Base-by-base conservation (phyloP, 2,329 filamentous ascomycete genomes). In the Alternaria novae-zelandiae region DNA sequence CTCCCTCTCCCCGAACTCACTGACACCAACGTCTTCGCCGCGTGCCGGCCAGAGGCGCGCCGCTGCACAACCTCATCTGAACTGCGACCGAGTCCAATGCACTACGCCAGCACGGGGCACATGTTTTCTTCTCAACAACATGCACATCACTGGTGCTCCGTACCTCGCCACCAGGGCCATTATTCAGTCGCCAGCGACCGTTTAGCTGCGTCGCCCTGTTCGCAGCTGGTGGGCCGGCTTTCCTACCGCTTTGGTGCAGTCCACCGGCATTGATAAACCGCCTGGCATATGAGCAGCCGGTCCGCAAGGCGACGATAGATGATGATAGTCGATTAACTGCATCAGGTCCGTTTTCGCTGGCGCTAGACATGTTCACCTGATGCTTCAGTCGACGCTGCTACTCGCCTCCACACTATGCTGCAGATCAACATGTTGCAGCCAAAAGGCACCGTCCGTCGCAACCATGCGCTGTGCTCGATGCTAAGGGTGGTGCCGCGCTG, bases 401-500 rank as follows among this genome's bases (percentile, higher is more conserved):
- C 59, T 61, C 61, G 53, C 59, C 41, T 54, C 62, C 50, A 49
- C 61, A 54, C 58, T 43, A 54, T 55, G 60, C 44, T 67, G 68
- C 68, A 65, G 66, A 71, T 70, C 68, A 55, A 67, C 58, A 55
- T 49, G 20, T 67, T 61, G 55, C 51, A 57, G 20, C 25, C 43
- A 63, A 61, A 61, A 51, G 46, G 64, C 63, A 54, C 62, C 32
- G 61, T 66, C 64, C 49, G 51, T 46, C 41, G 45, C 43, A 49
- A 53, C 32, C 56, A 64, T 57, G 57, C 60, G 63, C 59, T 66
- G 56, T 61, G 53, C 61, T 67, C 50, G 62, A 56, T 59, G 63
- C 49, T 32, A 46, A 61, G 60, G 57, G 61, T 63, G 66, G 65
- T 71, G 69, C 68, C 66, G 66, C 66, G 46, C 56, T 70, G 70